Base-by-base conservation (phyloP, 176 grass and related monocot genomes). In the Cenchrus americanus region DNA sequence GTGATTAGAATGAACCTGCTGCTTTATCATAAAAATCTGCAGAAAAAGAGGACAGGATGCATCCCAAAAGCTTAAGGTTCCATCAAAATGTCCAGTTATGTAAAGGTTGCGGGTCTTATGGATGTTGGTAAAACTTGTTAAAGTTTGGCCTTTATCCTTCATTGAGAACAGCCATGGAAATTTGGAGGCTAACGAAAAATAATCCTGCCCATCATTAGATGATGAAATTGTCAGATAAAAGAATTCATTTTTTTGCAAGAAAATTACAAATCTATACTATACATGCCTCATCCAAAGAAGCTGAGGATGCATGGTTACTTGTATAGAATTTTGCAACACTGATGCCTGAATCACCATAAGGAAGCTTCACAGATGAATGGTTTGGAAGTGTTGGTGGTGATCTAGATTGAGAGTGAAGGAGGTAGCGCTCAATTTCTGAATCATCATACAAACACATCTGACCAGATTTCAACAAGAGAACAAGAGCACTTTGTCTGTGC, bases 1-100 rank as follows among this genome's bases (percentile, higher is more conserved):
- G 8, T 40, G 53, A 68, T 76, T 62, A 82, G 42, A 83, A 85
- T 52, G 10, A 77, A 99, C 96, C 91, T 99, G 89, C 14, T 80
- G 80, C 69, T 94, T 94, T 92, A 99, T 92, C n/a, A 85, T 87
- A 66, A 96, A 90, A 82, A 89, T 90, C 10, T 86, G 88, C 74
- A 88, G 76, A 7, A 99, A 77, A 87, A 92, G 83, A 63, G 96
- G 96, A 58, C 87, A 96, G 51, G 93, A 96, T 81, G 93, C 91
- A 90, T 99, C 91, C 96, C 96, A 99, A 85, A 99, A 92, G 30
- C 87, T 92, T 84, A 99, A 88, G 61, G 89, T 85, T 90, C 96
- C 96, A 87, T 99, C 93, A 77, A 81, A 47, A 89, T 99, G 96
- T 64, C 96, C 93, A 85, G 96, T 94, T 78, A 99, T 85, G 84